Evolutionary conservation across 1,284 basidiomycete species (phyloP).

Genomic region (Phylloporus sp.): DNA sequence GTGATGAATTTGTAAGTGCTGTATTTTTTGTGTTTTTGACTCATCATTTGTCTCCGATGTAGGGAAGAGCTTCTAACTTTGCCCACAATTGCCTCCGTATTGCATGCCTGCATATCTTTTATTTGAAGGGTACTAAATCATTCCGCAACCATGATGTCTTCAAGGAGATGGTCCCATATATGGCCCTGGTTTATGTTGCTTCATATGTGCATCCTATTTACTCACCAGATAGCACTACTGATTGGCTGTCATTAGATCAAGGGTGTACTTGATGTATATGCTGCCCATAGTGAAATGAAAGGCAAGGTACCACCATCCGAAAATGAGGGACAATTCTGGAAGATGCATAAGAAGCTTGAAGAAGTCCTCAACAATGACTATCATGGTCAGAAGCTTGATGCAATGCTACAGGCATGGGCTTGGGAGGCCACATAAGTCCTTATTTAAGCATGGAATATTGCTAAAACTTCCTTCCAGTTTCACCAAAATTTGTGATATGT

Average conservation of each 20-base stretch:
- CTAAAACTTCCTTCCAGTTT: too few relatives aligned
- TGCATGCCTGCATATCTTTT: not conserved
- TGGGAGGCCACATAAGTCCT: too few relatives aligned
- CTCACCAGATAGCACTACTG: not conserved
- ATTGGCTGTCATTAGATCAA: not conserved
- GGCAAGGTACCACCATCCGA: not conserved
- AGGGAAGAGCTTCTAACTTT: not conserved
- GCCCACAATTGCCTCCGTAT: not conserved
- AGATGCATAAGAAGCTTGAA: not conserved
- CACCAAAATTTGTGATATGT: too few relatives aligned
- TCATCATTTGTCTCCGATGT: too few relatives aligned
- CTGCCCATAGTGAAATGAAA: not conserved
- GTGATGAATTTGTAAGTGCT: too few relatives aligned
- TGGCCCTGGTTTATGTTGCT: not conserved
- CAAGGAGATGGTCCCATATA: not conserved
- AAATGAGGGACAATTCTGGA: not conserved
- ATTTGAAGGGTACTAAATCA: not conserved
- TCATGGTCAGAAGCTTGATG: not conserved
- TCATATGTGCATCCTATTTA: not conserved
- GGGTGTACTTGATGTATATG: not conserved
- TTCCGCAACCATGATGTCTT: not conserved
- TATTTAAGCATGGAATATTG: too few relatives aligned
- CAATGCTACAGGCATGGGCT: too few relatives aligned
- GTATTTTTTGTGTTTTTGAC: too few relatives aligned
- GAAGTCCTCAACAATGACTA: not conserved